phyloP scores from a whole-genome alignment of 1,284 basidiomycete species.

The Moesziomyces globuligerus region DNA sequence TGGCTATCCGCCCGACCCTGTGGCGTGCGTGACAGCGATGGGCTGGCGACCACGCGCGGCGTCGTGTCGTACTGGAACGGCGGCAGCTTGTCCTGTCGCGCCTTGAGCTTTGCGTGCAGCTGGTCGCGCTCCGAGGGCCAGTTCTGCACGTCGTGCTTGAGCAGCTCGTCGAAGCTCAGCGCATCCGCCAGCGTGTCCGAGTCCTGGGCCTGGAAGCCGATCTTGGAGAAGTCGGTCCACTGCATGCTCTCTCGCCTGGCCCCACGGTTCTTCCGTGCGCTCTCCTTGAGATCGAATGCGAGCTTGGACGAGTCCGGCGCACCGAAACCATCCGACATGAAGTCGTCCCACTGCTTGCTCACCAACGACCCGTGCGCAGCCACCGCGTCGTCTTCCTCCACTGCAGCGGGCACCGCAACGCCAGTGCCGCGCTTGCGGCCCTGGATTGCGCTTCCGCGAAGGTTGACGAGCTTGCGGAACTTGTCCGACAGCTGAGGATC shows the following conservation, averaged over 20 bases:
- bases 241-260: constrained; percentile 49
- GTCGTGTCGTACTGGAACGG: constrained; percentile 60
- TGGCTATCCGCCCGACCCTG: constrained; percentile 23
- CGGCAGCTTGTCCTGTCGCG: constrained; percentile 44
- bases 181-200: constrained; percentile 43
- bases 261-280: constrained; percentile 44
- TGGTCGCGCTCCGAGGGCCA: constrained; percentile 52
- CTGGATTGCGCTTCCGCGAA: constrained; percentile 37
- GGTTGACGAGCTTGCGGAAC: constrained; percentile 63
- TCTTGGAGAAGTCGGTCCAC: constrained; percentile 60
- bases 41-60: constrained; percentile 47
- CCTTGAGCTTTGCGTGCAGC: constrained; percentile 43
- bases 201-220: constrained; percentile 46
- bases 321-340: constrained; percentile 58
- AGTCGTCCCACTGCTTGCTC: constrained; percentile 61
- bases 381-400: constrained; percentile 25
- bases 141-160: constrained; percentile 55
- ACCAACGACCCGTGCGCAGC: constrained; percentile 52
- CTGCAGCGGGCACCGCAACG: background rate
- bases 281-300: constrained; percentile 62
- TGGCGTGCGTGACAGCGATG: constrained; percentile 25
- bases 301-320: constrained; percentile 61
- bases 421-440: constrained; percentile 18
- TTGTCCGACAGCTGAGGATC: constrained; percentile 61
- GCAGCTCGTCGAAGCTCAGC: constrained; percentile 59